Evolutionary conservation across 2,329 filamentous ascomycete species (phyloP).

Genomic region (Teratosphaeria nubilosa): DNA sequence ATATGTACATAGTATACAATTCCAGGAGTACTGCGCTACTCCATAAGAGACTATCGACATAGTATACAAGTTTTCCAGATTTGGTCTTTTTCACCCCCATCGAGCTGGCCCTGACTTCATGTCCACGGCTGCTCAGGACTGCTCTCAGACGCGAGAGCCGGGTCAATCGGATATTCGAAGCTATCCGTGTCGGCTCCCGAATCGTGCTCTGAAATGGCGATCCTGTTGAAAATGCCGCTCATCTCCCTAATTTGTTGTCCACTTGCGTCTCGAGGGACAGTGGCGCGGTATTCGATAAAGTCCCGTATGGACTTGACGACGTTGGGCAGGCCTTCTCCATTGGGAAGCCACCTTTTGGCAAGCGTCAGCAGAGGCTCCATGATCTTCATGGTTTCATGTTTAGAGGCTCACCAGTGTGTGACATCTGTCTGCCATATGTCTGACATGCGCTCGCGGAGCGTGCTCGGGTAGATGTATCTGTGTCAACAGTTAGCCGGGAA

Average conservation of each 20-base stretch:
- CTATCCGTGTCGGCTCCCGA: conserved; percentile 11
- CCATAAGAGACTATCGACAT: not conserved
- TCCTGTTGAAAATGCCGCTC: conserved; percentile 29
- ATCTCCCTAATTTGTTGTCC: conserved; percentile 23
- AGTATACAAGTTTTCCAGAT: not conserved
- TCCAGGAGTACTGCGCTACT: too few species aligned
- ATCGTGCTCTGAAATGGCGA: conserved; percentile 23
- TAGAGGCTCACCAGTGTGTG: conserved; percentile 49
- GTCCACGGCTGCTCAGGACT: conserved; percentile 11
- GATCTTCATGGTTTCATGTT: not conserved
- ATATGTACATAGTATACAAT: too few species aligned
- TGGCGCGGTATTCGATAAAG: conserved; percentile 49
- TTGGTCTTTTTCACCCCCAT: not conserved
- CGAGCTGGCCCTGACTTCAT: not conserved
- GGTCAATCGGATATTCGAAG: conserved; percentile 5
- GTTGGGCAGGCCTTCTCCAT: conserved; percentile 64
- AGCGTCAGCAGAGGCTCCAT: not conserved
- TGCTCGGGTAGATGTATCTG: conserved; percentile 74
- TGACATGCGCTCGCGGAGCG: conserved; percentile 65
- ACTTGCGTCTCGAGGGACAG: conserved; percentile 15
- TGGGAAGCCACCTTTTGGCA: conserved; percentile 59
- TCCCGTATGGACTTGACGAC: conserved; percentile 67
- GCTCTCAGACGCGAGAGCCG: conserved; percentile 5
- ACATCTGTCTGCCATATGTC: conserved; percentile 65
- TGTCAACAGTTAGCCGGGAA: not conserved